Base-by-base conservation (phyloP, 495 filamentous ascomycete genomes). In the Hyaloscypha finlandica region DNA sequence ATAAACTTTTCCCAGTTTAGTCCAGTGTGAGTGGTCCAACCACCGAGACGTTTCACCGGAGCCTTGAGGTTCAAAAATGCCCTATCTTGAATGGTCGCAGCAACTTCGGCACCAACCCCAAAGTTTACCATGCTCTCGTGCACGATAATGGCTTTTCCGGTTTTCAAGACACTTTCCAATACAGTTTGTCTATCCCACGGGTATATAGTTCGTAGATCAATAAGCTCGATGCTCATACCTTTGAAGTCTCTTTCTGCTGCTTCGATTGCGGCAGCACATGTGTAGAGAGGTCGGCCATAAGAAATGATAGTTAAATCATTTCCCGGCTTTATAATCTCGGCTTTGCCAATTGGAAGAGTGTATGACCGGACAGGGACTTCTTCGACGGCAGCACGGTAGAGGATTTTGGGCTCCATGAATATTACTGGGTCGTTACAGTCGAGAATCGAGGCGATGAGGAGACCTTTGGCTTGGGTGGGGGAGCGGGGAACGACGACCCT, bases 91-190 rank as follows among this genome's bases (percentile, higher is more conserved):
- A 93, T 85, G 4, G 89, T 90, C 0, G 88, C 87, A 1, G 90
- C 88, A 2, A 93, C 84, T 64, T 92, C 89, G 8, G 91, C 90
- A 20, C 90, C 90, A 19, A 92, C 83, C 19, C 90, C 90, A 25
- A 86, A 89, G 71, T 91, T 92, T 53, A 89, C 78, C 86, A 91
- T 92, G 48, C 88, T 90, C 73, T 93, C 90, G 71, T 93, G 90
- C 8, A 93, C 90, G 3, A 93, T 84, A 22, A 93, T 81, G 12
- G 87, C 88, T 45, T 89, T 72, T 3, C 90, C 89, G 0, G 90
- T 93, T 75, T 88, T 91, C 66, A 79, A 78, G 2, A 92, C 90
- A 62, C 90, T 92, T 11, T 86, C 81, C 30, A 89, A 68, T 2
- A 93, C 79, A 0, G 87, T 88, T 67, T 84, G 73, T 59, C 88